Evolutionary conservation across 2,329 filamentous ascomycete genomes (phyloP), one percentile per base, ranked within the genome.

Genomic region (Helminthosporium solani): DNA sequence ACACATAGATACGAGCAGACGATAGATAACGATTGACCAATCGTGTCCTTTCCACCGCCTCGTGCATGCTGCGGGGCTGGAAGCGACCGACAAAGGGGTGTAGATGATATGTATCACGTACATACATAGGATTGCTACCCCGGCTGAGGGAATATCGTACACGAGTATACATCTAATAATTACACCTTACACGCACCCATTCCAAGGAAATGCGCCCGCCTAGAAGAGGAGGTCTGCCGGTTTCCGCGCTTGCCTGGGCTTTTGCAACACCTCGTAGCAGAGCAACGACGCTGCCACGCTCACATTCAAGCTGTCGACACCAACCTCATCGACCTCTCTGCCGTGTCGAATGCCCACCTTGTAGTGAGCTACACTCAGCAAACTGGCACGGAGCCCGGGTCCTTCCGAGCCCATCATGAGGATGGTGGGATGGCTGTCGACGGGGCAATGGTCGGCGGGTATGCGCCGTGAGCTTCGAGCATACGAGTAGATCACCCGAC

Each of bases 221-320:
- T 64, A 65, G 44, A 67, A 67, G 12, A 67, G 35, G 15, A 46
- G 37, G 11, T 60, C 51, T 33, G 50, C 54, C 14, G 49, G 15
- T 14, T 56, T 49, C n/a, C 41, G 39, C 37, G 41, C 40, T 31
- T 33, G 21, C 31, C 46, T 57, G n/a, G 67, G 65, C 43, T 53
- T 61, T 40, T 73, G 78, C 60, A 88, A 65, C 61, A 94, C 89
- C 0, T 85, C 76, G 53, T 85, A 80, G 51, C 85, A 85, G 40
- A 97, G 72, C 39, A 97, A 73, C 1, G 83, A 90, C 6, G 88
- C 83, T 1, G 94, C 92, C 16, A 95, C 91, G 63, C 88, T 90
- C 31, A 97, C 94, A 66, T 99, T 97, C 67, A 99, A 73, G 68
- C 90, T 96, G 70, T 97, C 92, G 2, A 99, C 83, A 1, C 78